A percentile compares a stretch with the other conserved stretches of the same genome.
Conservation (phyloP, 495 filamentous ascomycete species). For the Penicillium samsonianum region DNA sequence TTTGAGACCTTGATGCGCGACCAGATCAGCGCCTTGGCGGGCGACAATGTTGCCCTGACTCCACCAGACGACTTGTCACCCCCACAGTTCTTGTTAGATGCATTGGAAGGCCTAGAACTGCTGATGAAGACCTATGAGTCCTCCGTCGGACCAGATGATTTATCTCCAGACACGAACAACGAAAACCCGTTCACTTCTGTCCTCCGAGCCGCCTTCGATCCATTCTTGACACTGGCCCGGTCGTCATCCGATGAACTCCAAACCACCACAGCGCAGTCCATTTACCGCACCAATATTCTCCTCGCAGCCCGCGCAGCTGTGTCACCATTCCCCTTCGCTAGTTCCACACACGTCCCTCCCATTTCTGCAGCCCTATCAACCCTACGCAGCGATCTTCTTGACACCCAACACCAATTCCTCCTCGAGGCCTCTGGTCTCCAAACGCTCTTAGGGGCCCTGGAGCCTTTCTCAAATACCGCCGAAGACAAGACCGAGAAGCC, state of each 20-base stretch:
- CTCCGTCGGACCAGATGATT: constrained; percentile 64
- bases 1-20: constrained; percentile 80
- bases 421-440: constrained; percentile 72
- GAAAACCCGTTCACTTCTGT: constrained; percentile 66
- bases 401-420: constrained; percentile 61
- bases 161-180: constrained; percentile 35
- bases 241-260: constrained; percentile 64
- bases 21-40: constrained; percentile 69
- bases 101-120: constrained; percentile 69
- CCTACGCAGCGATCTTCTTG: constrained; percentile 44
- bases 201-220: constrained; percentile 80
- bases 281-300: constrained; percentile 84
- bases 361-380: constrained; percentile 41
- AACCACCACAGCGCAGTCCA: constrained; percentile 56
- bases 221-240: constrained; percentile 74
- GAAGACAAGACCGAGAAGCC: constrained; percentile 25
- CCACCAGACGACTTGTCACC: constrained; percentile 63
- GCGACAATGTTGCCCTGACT: constrained; percentile 60
- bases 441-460: constrained; percentile 65
- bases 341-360: constrained; percentile 38
- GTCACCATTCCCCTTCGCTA: constrained; percentile 45
- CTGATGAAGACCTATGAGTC: constrained; percentile 83
- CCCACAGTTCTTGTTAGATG: constrained; percentile 82
- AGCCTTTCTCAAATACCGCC: constrained; percentile 37
- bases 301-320: constrained; percentile 53